These are phyloP conservation scores for Lachnellula subtilissima DNA, from an alignment of 2,329 filamentous ascomycete species.

Conservation along the genomic window DNA sequence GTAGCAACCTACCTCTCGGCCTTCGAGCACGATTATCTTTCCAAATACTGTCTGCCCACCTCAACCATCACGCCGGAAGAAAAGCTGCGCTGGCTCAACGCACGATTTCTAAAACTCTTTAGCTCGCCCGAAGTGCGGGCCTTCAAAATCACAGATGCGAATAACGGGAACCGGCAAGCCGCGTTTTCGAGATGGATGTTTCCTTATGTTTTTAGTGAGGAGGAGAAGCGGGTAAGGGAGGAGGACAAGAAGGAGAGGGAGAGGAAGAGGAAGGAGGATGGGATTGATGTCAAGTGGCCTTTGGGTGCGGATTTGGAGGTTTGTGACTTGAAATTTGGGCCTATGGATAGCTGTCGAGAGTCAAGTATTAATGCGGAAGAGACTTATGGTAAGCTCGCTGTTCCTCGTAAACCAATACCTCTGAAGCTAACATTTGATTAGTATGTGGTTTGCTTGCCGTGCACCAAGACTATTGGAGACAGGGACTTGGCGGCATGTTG, in stretches of 20 bases:
- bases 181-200: conserved; percentile 35
- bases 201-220: conserved; percentile 26
- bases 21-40: conserved; percentile 26
- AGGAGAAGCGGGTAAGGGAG: conserved; percentile 8
- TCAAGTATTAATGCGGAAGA: conserved; percentile 30
- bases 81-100: conserved; percentile 28
- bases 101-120: conserved; percentile 28
- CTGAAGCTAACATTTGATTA: conserved; percentile 15
- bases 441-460: conserved; percentile 36
- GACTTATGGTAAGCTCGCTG: conserved; percentile 32
- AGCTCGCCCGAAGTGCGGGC: conserved; percentile 26
- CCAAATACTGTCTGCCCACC: conserved; percentile 23
- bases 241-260: conserved; percentile 5
- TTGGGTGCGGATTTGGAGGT: conserved; percentile 30
- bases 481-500: conserved; percentile 34
- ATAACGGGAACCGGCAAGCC: conserved; percentile 21
- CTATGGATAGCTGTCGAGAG: conserved; percentile 23
- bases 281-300: conserved; percentile 23
- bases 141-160: conserved; percentile 33
- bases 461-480: conserved; percentile 32
- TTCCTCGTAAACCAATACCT: background rate
- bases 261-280: background rate
- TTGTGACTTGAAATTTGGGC: conserved; percentile 29
- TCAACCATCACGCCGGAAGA: conserved; percentile 8
- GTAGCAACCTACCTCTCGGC: conserved; percentile 30